Conservation (phyloP, 768 basidiomycete species). For the Kwoniella europaea region DNA sequence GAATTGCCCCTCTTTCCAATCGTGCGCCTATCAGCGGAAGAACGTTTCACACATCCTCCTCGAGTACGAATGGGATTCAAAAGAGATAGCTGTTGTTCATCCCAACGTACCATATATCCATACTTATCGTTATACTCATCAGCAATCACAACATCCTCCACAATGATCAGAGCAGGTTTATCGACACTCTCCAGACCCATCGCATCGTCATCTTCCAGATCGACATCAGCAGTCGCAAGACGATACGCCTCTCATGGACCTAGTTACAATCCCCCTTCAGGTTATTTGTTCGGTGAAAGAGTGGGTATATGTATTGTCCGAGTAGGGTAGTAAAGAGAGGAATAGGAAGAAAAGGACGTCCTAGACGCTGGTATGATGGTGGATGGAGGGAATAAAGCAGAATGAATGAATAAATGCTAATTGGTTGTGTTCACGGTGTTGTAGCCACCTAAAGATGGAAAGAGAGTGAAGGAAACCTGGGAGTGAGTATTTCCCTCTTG, state of each 20-base stretch:
- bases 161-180: slow-evolving; percentile 20
- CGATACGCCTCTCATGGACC: slow-evolving; percentile 62
- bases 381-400: background rate
- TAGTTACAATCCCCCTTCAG: slow-evolving; percentile 85
- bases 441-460: slow-evolving; percentile 56
- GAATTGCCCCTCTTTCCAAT: background rate
- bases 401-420: background rate
- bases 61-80: too few species aligned
- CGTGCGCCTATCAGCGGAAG: background rate
- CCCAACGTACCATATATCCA: background rate
- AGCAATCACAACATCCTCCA: background rate
- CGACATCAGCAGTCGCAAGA: slow-evolving; percentile 12
- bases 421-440: background rate
- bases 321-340: too few species aligned
- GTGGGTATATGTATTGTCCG: slow-evolving; percentile 59
- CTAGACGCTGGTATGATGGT: background rate
- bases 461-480: slow-evolving; percentile 86
- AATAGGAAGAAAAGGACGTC: background rate
- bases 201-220: slow-evolving; percentile 1
- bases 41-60: background rate
- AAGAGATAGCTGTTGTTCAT: too few species aligned
- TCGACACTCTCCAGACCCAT: slow-evolving; percentile 16
- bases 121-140: background rate
- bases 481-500: slow-evolving; percentile 61
- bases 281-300: slow-evolving; percentile 87